Percentiles rank a stretch among this genome's conserved stretches.
phyloP scores from a whole-genome alignment of 352 stramenopile genomes.

The Globisporangium nodosum region DNA sequence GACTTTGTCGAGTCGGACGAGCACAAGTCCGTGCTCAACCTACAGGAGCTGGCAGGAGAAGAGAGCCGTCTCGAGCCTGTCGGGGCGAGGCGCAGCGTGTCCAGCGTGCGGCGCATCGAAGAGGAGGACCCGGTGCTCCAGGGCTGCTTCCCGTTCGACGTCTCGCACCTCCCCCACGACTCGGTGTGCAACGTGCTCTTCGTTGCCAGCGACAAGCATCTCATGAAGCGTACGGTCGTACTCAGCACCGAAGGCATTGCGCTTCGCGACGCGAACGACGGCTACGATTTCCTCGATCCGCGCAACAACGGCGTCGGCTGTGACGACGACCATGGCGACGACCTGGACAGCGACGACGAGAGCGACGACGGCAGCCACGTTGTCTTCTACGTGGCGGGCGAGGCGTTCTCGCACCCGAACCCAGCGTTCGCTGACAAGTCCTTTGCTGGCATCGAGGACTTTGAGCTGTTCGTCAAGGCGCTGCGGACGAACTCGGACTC shows the following conservation, averaged over 20 bases:
- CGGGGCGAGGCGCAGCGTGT: background rate
- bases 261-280: conserved; percentile 21
- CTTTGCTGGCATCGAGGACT: conserved; percentile 42
- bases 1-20: background rate
- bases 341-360: conserved; percentile 17
- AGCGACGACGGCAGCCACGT: conserved; percentile 25
- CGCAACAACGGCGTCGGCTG: conserved; percentile 12
- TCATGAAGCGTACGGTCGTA: conserved; percentile 54
- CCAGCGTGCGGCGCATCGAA: conserved; percentile 12
- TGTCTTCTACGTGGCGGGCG: conserved; percentile 44
- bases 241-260: conserved; percentile 48
- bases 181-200: conserved; percentile 55
- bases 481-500: conserved; percentile 16
- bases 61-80: background rate
- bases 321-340: conserved; percentile 19
- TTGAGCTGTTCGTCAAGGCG: conserved; percentile 45
- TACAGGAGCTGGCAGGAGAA: conserved; percentile 2
- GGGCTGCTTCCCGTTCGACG: conserved; percentile 36
- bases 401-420: conserved; percentile 53
- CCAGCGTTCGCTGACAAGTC: conserved; percentile 34
- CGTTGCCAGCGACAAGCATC: conserved; percentile 46
- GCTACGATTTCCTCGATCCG: conserved; percentile 12
- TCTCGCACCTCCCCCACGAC: conserved; percentile 34
- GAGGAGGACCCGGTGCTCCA: conserved; percentile 22
- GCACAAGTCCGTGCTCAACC: background rate